phyloP scores from a whole-genome alignment of 495 filamentous ascomycete species.

The Penicillium simplicissimum region DNA sequence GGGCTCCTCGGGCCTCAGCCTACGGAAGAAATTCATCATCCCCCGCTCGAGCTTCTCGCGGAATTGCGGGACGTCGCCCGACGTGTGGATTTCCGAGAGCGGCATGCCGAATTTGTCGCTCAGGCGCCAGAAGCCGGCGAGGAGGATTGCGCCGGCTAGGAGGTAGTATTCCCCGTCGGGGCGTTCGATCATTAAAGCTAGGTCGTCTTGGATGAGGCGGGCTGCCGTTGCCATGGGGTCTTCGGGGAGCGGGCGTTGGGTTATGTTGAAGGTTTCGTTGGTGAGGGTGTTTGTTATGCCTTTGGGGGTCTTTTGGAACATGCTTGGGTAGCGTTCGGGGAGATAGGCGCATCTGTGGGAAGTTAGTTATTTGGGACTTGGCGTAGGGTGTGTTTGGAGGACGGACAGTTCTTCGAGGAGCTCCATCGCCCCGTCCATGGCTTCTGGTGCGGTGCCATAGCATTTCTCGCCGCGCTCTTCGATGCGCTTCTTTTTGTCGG shows the following conservation, averaged over 20 bases:
- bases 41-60: constrained; percentile 77
- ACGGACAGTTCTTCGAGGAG: constrained; percentile 71
- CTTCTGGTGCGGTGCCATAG: constrained; percentile 70
- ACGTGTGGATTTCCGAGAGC: constrained; percentile 80
- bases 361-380: neutral
- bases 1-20: constrained; percentile 63
- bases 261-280: constrained; percentile 71
- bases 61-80: constrained; percentile 77
- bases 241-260: constrained; percentile 65
- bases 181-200: constrained; percentile 83
- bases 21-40: constrained; percentile 77
- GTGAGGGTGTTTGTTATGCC: constrained; percentile 75
- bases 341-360: constrained; percentile 61
- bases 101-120: constrained; percentile 84
- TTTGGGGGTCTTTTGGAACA: constrained; percentile 64
- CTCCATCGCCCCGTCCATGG: constrained; percentile 75
- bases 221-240: constrained; percentile 79
- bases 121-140: constrained; percentile 87
- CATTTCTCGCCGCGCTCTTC: constrained; percentile 68
- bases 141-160: constrained; percentile 73
- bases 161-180: constrained; percentile 83
- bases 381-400: neutral
- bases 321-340: constrained; percentile 73
- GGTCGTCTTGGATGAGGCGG: constrained; percentile 79
- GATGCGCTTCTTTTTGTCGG: constrained; percentile 71